A percentile compares a stretch with the other conserved stretches of the same genome.
Conservation (phyloP, 768 basidiomycete species). For the Ramaria rubella region DNA sequence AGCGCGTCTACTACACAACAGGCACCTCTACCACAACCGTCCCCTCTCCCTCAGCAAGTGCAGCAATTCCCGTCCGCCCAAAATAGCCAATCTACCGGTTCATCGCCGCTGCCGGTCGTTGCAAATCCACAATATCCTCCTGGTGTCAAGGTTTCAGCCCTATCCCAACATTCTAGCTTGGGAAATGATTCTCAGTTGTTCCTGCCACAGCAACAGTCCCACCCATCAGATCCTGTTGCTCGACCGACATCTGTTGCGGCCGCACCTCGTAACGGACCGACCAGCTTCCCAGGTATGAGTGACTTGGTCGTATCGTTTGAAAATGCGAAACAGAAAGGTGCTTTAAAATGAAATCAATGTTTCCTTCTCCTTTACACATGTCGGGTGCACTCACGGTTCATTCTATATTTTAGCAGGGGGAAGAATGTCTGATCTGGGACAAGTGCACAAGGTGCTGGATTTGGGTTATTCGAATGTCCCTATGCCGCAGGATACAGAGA, state of each 20-base stretch:
- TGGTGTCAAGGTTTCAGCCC: conserved; percentile 53
- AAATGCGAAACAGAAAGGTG: conserved; percentile 94
- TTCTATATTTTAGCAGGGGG: conserved; percentile 45
- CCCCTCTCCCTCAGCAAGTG: conserved; percentile 45
- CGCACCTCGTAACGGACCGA: conserved; percentile 4
- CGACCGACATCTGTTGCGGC: conserved; percentile 46
- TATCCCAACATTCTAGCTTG: conserved; percentile 10
- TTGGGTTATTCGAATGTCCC: conserved; percentile 85
- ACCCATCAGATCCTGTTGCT: conserved; percentile 25
- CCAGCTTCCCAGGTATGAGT: conserved; percentile 68
- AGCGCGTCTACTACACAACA: conserved; percentile 33
- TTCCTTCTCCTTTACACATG: not conserved
- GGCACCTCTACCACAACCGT: conserved; percentile 32
- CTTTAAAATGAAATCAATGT: conserved; percentile 14
- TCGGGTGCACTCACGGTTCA: not conserved
- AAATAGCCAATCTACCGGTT: conserved; percentile 16
- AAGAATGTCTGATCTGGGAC: conserved; percentile 80
- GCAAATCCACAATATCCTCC: conserved; percentile 56
- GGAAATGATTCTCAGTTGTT: conserved; percentile 7
- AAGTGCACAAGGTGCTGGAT: conserved; percentile 90
- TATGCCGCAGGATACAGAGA: conserved; percentile 91
- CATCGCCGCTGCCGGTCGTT: conserved; percentile 28
- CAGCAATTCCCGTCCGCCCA: conserved; percentile 27
- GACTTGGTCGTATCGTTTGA: conserved; percentile 95
- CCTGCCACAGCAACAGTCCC: conserved; percentile 23